These are phyloP conservation scores for Saturnispora diversa DNA, from an alignment of 805 yeast species.

Conservation along the genomic window DNA sequence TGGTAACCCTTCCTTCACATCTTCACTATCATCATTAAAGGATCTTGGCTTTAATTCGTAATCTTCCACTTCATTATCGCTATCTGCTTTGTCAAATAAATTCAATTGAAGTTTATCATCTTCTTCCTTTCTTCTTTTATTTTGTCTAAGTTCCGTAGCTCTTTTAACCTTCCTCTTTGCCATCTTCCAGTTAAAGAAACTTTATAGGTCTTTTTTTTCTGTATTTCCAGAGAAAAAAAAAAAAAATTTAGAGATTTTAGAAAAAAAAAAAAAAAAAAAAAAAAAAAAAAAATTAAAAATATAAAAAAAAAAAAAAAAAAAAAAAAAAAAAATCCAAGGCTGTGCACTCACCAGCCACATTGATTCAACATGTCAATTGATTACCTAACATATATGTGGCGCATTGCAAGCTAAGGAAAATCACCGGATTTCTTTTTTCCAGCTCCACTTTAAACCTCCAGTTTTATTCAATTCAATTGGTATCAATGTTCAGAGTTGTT, in stretches of 20 bases:
- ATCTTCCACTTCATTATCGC: slow-evolving; percentile 15
- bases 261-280: too few relatives aligned
- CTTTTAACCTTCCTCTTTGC: slow-evolving; percentile 32
- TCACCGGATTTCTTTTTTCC: background rate
- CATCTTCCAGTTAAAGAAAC: too few relatives aligned
- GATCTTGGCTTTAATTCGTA: slow-evolving; percentile 69
- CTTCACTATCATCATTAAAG: slow-evolving; percentile 36
- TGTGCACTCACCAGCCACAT: slow-evolving; percentile 4
- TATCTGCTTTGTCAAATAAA: slow-evolving; percentile 13
- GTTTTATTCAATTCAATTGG: background rate
- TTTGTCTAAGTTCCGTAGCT: slow-evolving; percentile 28
- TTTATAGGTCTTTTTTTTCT: slow-evolving; percentile 1
- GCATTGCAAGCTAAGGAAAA: background rate
- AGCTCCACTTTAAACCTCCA: background rate
- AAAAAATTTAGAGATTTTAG: too few relatives aligned
- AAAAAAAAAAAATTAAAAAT: too few relatives aligned
- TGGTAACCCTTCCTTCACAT: slow-evolving; percentile 64
- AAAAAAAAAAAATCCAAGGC: too few relatives aligned
- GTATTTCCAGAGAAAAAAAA: too few relatives aligned
- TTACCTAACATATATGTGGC: too few relatives aligned
- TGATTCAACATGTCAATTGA: background rate
- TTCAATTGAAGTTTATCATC: slow-evolving; percentile 29
- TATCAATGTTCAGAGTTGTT: slow-evolving; percentile 5
- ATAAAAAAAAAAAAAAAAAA: too few relatives aligned
- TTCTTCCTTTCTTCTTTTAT: slow-evolving; percentile 35